These are phyloP conservation scores for Agroathelia rolfsii DNA, from an alignment of 1,284 basidiomycete species.

Conservation along the genomic window DNA sequence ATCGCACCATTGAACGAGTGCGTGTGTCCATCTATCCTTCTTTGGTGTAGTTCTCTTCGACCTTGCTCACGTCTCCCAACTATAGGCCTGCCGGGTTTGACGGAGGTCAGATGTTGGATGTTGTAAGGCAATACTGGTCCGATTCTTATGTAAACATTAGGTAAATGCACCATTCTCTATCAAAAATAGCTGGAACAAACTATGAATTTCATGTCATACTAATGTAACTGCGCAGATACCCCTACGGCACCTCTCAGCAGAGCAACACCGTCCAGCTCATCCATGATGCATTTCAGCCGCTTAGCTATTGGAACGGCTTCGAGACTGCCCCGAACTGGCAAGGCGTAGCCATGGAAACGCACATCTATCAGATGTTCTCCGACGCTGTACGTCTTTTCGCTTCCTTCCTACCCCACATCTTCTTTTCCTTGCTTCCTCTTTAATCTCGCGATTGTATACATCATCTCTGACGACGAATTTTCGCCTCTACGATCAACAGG, in stretches of 20 bases:
- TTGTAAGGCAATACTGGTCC: slow-evolving; percentile 61
- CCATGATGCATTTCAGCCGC: slow-evolving; percentile 79
- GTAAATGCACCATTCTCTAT: too few relatives aligned
- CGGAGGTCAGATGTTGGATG: slow-evolving; percentile 41
- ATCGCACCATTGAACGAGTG: slow-evolving; percentile 77
- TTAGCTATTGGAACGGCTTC: slow-evolving; percentile 68
- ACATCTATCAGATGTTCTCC: slow-evolving; percentile 77
- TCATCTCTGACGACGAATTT: too few relatives aligned
- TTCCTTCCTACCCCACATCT: not conserved
- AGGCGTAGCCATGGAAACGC: slow-evolving; percentile 77
- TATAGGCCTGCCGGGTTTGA: slow-evolving; percentile 71
- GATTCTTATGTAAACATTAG: slow-evolving; percentile 71
- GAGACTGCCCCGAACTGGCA: slow-evolving; percentile 46
- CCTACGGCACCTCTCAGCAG: slow-evolving; percentile 45
- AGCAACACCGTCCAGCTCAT: slow-evolving; percentile 63
- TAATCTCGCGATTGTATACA: too few relatives aligned
- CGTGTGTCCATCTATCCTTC: slow-evolving; percentile 21
- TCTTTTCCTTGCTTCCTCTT: too few relatives aligned
- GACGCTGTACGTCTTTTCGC: slow-evolving; percentile 32
- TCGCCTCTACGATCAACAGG: slow-evolving; percentile 24
- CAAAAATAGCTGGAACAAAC: slow-evolving; percentile 29
- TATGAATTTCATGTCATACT: slow-evolving; percentile 51
- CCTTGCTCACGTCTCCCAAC: slow-evolving; percentile 4
- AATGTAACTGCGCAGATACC: slow-evolving; percentile 47
- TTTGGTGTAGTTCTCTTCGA: too few relatives aligned